These are phyloP conservation scores for Tuber aestivum DNA, from an alignment of 495 filamentous ascomycete genomes.

Conservation along the genomic window DNA sequence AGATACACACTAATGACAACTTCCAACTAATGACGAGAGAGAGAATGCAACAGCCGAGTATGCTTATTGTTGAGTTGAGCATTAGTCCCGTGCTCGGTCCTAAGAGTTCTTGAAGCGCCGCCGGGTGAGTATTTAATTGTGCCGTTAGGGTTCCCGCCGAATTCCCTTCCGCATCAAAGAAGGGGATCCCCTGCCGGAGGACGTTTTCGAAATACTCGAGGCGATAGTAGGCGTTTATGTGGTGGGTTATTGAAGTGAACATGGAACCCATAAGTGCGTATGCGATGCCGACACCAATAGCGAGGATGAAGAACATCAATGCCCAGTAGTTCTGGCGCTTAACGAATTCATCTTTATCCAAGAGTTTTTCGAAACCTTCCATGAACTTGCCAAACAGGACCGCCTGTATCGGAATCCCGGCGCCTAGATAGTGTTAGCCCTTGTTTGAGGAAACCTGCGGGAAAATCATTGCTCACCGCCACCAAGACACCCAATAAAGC, in stretches of 20 bases:
- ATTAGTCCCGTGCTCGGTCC: conserved; percentile 53
- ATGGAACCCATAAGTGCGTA: conserved; percentile 46
- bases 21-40: conserved; percentile 57
- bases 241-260: conserved; percentile 29
- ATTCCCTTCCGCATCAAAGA: conserved; percentile 61
- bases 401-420: conserved; percentile 44
- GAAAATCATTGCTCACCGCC: conserved; percentile 21
- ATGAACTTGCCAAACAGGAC: conserved; percentile 42
- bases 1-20: conserved; percentile 52
- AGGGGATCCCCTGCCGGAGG: conserved; percentile 47
- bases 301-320: conserved; percentile 54
- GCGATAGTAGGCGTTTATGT: conserved; percentile 41
- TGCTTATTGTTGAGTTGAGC: conserved; percentile 50
- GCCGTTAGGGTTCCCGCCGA: conserved; percentile 58
- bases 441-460: neutral
- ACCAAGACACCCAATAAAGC: conserved; percentile 21
- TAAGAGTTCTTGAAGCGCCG: conserved; percentile 58
- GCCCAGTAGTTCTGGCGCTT: conserved; percentile 50
- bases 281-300: conserved; percentile 44
- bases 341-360: conserved; percentile 35
- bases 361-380: conserved; percentile 36
- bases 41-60: conserved; percentile 51
- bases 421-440: conserved; percentile 31
- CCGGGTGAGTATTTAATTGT: conserved; percentile 55
- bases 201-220: conserved; percentile 49